A percentile compares a stretch with the other conserved stretches of the same genome.
Conservation (phyloP, 495 filamentous ascomycete genomes). For the Penicillium paxilli region DNA sequence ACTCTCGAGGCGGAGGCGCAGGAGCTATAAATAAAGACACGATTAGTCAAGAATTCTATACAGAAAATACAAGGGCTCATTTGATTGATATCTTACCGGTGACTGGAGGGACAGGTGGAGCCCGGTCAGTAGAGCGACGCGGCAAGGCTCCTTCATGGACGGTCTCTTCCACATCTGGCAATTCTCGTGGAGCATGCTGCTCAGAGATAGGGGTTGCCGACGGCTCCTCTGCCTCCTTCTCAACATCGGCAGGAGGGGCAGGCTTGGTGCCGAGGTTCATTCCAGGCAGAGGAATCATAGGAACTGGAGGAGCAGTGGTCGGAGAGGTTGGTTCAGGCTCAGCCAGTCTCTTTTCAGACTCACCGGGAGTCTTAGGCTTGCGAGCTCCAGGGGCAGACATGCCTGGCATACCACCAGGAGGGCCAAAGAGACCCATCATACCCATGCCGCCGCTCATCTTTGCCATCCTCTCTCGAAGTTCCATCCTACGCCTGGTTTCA, state of each 20-base stretch:
- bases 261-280: conserved; percentile 53
- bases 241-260: conserved; percentile 34
- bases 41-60: background rate
- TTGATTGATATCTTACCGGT: conserved; percentile 52
- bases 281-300: conserved; percentile 74
- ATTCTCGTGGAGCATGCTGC: conserved; percentile 48
- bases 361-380: conserved; percentile 53
- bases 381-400: conserved; percentile 42
- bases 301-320: conserved; percentile 65
- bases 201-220: conserved; percentile 39
- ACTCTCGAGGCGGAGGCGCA: conserved; percentile 32
- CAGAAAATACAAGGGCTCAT: too few relatives aligned
- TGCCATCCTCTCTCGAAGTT: conserved; percentile 91
- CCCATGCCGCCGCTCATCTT: conserved; percentile 99
- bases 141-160: conserved; percentile 44
- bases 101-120: conserved; percentile 43
- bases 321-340: conserved; percentile 52
- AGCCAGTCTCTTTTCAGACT: conserved; percentile 65
- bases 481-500: conserved; percentile 81
- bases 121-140: conserved; percentile 45
- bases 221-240: conserved; percentile 42
- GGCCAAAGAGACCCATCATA: conserved; percentile 91
- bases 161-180: conserved; percentile 64
- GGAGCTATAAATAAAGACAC: conserved; percentile 28
- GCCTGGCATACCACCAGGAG: conserved; percentile 66